Evolutionary conservation across 2,329 filamentous ascomycete species (phyloP), one percentile per base, ranked within the genome.

Genomic region (Claviceps pazoutovae): DNA sequence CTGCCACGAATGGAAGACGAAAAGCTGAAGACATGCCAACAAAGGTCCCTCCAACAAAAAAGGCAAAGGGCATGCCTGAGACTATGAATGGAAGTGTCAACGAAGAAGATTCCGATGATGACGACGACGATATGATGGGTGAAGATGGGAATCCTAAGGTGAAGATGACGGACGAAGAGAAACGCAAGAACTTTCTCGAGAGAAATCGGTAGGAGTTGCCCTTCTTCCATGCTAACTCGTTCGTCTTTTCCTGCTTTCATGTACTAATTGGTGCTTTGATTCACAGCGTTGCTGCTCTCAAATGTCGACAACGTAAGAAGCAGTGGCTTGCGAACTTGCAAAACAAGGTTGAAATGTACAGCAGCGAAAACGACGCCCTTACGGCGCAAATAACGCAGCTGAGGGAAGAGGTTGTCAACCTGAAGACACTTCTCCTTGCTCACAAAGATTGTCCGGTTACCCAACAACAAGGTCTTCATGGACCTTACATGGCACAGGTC

Each of bases 151-250:
- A 74, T 42, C 80, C 74, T 43, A 85, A 82, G 66, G 64, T 67
- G 0, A 96, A 95, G 74, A 95, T 96, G 88, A 96, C 90, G 0
- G 93, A 97, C 52, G 93, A 97, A 63, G 93, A 98, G 72, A 98
- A 98, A 74, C 80, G 93, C 43, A 95, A 94, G 72, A 98, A 97
- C 66, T 98, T 98, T 68, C 74, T 98, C 2, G 93, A 98, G 64
- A 79, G 93, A 30, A 98, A 98, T 67, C 83, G 91, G 91, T 95
- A 80, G 61, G 80, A 7, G 30, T 9, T 17, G 14, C n/a, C 6
- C 19, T 21, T 17, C 47, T 42, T 4, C 6, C 16, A 21, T 21
- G 4, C 9, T 34, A 9, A 34, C 4, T 34, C 30, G 30, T 11
- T 34, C 11, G 9, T 9, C 14, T 49, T 14, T 17, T 23, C 13